Evolutionary conservation across 2,329 filamentous ascomycete species (phyloP), one percentile per base, ranked within the genome.

Genomic region (Lojkania enalia): DNA sequence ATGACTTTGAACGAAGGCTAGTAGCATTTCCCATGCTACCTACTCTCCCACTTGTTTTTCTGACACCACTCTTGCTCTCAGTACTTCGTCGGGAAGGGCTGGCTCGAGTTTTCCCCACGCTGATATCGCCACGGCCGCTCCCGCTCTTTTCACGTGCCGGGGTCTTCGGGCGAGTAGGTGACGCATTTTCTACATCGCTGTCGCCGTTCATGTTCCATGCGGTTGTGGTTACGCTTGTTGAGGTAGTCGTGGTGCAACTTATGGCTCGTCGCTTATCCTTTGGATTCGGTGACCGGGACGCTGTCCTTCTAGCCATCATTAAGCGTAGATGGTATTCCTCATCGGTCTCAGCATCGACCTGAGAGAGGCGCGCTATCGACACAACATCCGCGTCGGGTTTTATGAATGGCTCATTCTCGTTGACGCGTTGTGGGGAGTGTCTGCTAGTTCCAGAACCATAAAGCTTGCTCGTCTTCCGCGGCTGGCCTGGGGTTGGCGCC

Each of bases 401-500:
- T 51, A 71, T 70, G 73, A 55, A 80, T 2, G 74, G 66, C 21
- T 75, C 72, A 41, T 76, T 77, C 33, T 80, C 77, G 83, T 67
- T 49, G 19, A 62, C 58, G 9, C 66, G 64, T 11, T 61, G 58
- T 11, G 68, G 64, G 4, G 68, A 69, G 15, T 62, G 63, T 18
- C 60, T 56, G 41, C 54, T 52, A 30, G 57, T 62, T 23, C 53
- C 57, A 16, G 56, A 91, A 82, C 79, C 81, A 59, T 91, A 89
- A 48, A 84, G 80, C 44, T 89, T 84, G 54, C 85, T 86, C 13
- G 87, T 87, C 77, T 99, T 97, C 51, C 94, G 84, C 20, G 94
- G 94, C 69, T 99, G 94, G 2, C 94, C 94, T 0, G 94, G 94
- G 3, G 94, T 99, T 2, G 94, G 94, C 0, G 91, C 92, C 2